Conservation (phyloP, 495 filamentous ascomycete species). For the Ramalina peruviana region DNA sequence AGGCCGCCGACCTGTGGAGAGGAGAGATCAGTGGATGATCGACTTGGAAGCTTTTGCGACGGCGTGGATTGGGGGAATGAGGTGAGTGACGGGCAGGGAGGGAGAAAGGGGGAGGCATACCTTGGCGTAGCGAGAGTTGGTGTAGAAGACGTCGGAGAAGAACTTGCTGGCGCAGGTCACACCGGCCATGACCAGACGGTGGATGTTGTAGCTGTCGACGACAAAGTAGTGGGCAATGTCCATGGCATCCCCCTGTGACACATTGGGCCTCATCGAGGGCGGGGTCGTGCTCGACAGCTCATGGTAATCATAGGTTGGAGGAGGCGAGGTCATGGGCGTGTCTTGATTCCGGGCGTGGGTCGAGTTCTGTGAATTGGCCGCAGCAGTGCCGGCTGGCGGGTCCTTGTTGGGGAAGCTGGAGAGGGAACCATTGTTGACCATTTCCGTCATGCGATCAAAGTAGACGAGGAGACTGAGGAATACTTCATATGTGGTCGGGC, state of each 20-base stretch:
- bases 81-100: slow-evolving; percentile 6
- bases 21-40: not conserved
- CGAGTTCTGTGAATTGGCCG: slow-evolving; percentile 12
- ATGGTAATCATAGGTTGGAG: slow-evolving; percentile 10
- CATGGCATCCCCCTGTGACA: slow-evolving; percentile 36
- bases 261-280: slow-evolving; percentile 16
- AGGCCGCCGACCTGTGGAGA: slow-evolving; percentile 72
- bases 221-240: slow-evolving; percentile 76
- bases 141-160: slow-evolving; percentile 99
- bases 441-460: slow-evolving; percentile 97
- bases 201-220: slow-evolving; percentile 98
- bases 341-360: slow-evolving; percentile 16
- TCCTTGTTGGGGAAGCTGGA: slow-evolving; percentile 32
- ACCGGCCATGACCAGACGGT: slow-evolving; percentile 89
- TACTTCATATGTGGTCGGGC: slow-evolving; percentile 95
- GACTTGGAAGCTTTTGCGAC: not conserved
- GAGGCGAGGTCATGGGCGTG: slow-evolving; percentile 2
- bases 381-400: slow-evolving; percentile 20
- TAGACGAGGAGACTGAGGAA: slow-evolving; percentile 93
- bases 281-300: slow-evolving; percentile 3
- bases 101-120: slow-evolving; percentile 33
- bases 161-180: slow-evolving; percentile 99
- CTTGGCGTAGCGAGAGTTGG: slow-evolving; percentile 98
- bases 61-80: not conserved
- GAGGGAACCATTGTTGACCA: slow-evolving; percentile 65